Evolutionary conservation across 73 alveolate genomes (phyloP), one percentile per base, ranked within the genome.

Genomic region (Stentor coeruleus): DNA sequence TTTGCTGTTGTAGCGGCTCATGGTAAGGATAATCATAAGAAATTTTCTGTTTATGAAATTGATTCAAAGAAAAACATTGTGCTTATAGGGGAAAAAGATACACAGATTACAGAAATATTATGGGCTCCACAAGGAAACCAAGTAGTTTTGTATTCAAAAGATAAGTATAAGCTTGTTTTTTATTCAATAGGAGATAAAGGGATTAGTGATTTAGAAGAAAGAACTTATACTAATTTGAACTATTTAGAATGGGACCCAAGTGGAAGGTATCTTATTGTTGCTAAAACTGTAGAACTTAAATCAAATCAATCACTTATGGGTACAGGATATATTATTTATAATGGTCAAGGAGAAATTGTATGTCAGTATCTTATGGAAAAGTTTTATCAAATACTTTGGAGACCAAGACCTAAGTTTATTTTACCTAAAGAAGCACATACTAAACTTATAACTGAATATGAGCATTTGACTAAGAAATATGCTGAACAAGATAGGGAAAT

Each of bases 51-150:
- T 15, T 66, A 26, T 66, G 36, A 26, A 26, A 2, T 66, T 66
- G 79, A 66, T 40, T 66, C 79, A 66, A 26, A 66, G 37, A 20
- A 66, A 2, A 66, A 20, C 39, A 66, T 31, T 31, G 15, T 28
- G 37, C 20, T 20, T 37, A 26, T 66, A 28, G 79, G 37, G 40
- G 40, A 66, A 66, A 20, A 31, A 26, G 79, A 66, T 1, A 66
- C 79, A 26, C 20, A 26, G 14, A 20, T 20, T 1, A 20, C 36
- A 33, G 79, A 20, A 31, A 36, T 75, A 14, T 30, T n/a, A 14
- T 75, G 83, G 83, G 83, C 83, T 14, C 83, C 83, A 30, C 72
- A 75, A 38, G 83, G 83, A 6, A 35, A 28, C 20, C 83, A 75
- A 1, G 14, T 75, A 31, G 83, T 75, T 3, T 6, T n/a, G 35